phyloP scores from a whole-genome alignment of 2,329 filamentous ascomycete genomes.

The Fusarium sp. region DNA sequence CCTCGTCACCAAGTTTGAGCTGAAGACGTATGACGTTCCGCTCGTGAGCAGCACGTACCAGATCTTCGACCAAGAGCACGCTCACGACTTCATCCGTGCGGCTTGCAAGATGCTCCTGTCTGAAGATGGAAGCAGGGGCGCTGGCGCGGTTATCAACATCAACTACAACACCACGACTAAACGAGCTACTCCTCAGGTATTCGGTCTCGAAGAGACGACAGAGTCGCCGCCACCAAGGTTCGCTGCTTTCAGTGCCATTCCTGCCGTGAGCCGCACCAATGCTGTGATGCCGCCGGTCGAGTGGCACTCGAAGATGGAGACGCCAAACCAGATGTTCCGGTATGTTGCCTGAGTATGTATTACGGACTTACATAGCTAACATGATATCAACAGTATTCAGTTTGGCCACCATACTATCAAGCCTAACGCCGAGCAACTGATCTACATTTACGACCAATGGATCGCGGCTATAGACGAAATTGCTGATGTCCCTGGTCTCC shows the following conservation, averaged over 20 bases:
- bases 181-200: conserved; percentile 33
- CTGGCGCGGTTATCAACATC: conserved; percentile 49
- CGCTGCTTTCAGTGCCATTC: conserved; percentile 7
- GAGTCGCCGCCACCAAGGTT: conserved; percentile 12
- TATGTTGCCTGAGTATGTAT: conserved; percentile 8
- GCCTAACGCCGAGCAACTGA: conserved; percentile 48
- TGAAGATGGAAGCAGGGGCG: conserved; percentile 42
- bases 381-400: background rate
- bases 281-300: conserved; percentile 45
- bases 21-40: conserved; percentile 40
- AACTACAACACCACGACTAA: conserved; percentile 46
- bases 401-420: conserved; percentile 53
- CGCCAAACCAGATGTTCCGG: conserved; percentile 52
- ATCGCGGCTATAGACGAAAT: conserved; percentile 46
- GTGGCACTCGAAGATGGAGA: conserved; percentile 45
- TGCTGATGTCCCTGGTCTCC: conserved; percentile 7
- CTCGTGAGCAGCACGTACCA: conserved; percentile 50
- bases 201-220: conserved; percentile 49
- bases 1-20: conserved; percentile 48
- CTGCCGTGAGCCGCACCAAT: conserved; percentile 30
- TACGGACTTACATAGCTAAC: too few relatives aligned
- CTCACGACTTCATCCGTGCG: conserved; percentile 45
- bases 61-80: conserved; percentile 41
- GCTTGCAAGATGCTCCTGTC: conserved; percentile 40
- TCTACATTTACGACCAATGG: conserved; percentile 51